Conservation (phyloP, 352 stramenopile genomes). For the Phytophthora parvispora region DNA sequence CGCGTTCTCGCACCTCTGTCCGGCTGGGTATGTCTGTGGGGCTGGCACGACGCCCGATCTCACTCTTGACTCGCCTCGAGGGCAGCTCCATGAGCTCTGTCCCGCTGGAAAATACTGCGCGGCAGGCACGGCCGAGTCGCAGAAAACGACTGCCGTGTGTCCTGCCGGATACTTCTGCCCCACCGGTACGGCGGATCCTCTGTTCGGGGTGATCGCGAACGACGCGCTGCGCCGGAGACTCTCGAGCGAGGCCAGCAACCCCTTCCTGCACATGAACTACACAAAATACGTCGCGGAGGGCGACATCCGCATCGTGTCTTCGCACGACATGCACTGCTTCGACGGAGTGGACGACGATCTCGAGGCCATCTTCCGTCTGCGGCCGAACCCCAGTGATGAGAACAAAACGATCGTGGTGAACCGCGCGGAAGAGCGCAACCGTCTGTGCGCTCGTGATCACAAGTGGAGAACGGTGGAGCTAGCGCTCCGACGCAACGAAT, state of each 20-base stretch:
- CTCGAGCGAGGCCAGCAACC: constrained; percentile 66
- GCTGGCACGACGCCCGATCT: constrained; percentile 96
- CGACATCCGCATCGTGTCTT: constrained; percentile 87
- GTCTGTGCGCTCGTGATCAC: constrained; percentile 93
- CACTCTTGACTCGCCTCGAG: constrained; percentile 86
- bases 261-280: constrained; percentile 77
- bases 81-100: constrained; percentile 93
- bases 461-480: constrained; percentile 94
- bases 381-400: constrained; percentile 9
- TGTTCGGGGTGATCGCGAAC: constrained; percentile 90
- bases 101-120: constrained; percentile 91
- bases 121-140: constrained; percentile 87
- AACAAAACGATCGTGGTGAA: constrained; percentile 54
- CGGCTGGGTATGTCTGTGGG: constrained; percentile 94
- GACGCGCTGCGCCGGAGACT: constrained; percentile 91
- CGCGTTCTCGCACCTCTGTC: constrained; percentile 83
- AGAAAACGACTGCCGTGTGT: constrained; percentile 85
- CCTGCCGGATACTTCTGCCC: constrained; percentile 96
- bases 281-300: constrained; percentile 94
- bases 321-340: constrained; percentile 94
- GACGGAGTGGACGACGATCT: constrained; percentile 90
- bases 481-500: constrained; percentile 92
- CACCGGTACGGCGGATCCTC: constrained; percentile 92
- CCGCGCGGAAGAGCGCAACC: constrained; percentile 76
- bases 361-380: constrained; percentile 55